Conservation (phyloP, 1,139 yeast species). For the Taphrina communis region DNA sequence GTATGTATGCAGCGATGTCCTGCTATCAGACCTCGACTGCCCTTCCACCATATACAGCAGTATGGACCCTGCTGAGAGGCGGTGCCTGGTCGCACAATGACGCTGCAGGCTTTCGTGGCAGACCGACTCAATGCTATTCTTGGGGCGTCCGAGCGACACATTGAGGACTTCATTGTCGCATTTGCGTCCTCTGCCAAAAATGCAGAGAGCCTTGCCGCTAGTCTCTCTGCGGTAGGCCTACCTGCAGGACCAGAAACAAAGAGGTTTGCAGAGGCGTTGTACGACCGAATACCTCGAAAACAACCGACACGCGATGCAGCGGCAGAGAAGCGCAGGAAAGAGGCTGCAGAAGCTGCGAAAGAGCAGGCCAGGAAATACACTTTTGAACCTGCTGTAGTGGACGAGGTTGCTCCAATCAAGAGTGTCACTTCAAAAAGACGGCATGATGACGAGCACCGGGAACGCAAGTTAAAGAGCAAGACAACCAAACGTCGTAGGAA, state of each 20-base stretch:
- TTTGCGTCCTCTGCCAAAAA: conserved; percentile 32
- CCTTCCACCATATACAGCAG: too few species aligned
- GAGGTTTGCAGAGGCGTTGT: conserved; percentile 49
- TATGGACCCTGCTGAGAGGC: too few species aligned
- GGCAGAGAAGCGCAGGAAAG: conserved; percentile 30
- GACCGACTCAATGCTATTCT: conserved; percentile 38
- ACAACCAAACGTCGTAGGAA: conserved; percentile 34
- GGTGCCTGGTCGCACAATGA: conserved; percentile 5
- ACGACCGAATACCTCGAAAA: conserved; percentile 46
- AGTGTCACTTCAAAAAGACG: conserved; percentile 1
- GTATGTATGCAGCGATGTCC: neutral
- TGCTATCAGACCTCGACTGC: neutral
- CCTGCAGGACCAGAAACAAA: conserved; percentile 46
- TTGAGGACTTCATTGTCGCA: conserved; percentile 42
- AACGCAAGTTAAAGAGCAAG: conserved; percentile 7
- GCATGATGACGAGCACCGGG: conserved; percentile 2
- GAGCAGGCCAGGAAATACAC: conserved; percentile 41
- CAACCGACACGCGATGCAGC: conserved; percentile 35
- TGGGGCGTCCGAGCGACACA: conserved; percentile 42
- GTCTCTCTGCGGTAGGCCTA: conserved; percentile 50
- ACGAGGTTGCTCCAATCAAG: conserved; percentile 25
- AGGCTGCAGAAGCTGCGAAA: conserved; percentile 25
- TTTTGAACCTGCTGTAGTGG: conserved; percentile 43
- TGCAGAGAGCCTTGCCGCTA: conserved; percentile 45
- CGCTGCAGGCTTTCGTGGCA: conserved; percentile 37